These are phyloP conservation scores for Blastocystis sp. DNA, from an alignment of 352 stramenopile species.

Conservation along the genomic window DNA sequence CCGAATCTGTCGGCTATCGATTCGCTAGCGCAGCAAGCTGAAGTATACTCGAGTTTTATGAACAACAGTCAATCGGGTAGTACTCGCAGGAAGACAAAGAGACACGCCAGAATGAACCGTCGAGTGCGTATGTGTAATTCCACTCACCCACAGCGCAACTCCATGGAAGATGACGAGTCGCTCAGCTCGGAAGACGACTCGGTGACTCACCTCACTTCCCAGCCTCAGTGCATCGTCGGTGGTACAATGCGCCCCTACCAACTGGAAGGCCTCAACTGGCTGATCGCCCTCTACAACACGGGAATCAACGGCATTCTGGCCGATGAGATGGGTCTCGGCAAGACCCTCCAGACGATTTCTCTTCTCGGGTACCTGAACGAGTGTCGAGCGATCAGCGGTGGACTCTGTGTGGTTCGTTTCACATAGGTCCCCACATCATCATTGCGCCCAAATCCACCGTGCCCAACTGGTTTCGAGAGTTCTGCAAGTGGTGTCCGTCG, in stretches of 20 bases:
- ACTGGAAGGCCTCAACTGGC: slow-evolving; percentile 95
- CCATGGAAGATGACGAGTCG: neutral
- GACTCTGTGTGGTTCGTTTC: neutral
- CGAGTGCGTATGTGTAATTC: neutral
- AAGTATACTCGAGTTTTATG: slow-evolving; percentile 1
- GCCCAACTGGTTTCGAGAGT: slow-evolving; percentile 94
- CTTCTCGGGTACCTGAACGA: slow-evolving; percentile 90
- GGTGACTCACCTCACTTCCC: slow-evolving; percentile 63
- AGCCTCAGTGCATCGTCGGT: slow-evolving; percentile 86
- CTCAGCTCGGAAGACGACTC: neutral
- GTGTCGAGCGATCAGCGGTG: slow-evolving; percentile 64
- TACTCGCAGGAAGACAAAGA: neutral
- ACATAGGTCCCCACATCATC: slow-evolving; percentile 86
- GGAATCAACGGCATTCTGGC: slow-evolving; percentile 93
- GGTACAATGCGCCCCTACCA: slow-evolving; percentile 92
- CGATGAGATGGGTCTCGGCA: slow-evolving; percentile 88
- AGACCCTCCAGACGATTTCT: slow-evolving; percentile 95
- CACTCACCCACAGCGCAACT: neutral
- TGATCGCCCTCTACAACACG: slow-evolving; percentile 94
- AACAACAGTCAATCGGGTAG: too few species aligned
- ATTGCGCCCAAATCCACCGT: slow-evolving; percentile 94
- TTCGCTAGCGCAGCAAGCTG: neutral
- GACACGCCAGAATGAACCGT: neutral
- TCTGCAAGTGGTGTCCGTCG: slow-evolving; percentile 84
- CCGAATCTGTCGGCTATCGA: neutral